These are phyloP conservation scores for Tympanopsis confertula DNA, from an alignment of 2,329 filamentous ascomycete species.

Conservation along the genomic window DNA sequence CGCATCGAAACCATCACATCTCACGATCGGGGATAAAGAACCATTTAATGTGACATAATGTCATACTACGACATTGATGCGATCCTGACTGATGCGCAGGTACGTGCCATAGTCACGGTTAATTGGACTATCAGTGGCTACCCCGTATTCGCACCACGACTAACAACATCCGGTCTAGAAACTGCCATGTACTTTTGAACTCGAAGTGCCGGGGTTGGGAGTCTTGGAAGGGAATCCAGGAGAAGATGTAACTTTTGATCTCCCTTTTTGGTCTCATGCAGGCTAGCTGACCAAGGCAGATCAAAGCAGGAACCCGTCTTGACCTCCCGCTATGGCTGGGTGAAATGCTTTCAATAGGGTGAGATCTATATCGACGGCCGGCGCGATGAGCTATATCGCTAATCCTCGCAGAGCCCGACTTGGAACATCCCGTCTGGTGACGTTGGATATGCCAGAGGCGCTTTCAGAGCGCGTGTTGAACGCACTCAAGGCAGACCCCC, in stretches of 20 bases:
- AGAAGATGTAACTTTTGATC: background rate
- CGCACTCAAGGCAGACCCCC: slow-evolving; percentile 58
- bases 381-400: slow-evolving; percentile 7
- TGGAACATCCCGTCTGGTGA: slow-evolving; percentile 20
- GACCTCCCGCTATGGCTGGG: slow-evolving; percentile 63
- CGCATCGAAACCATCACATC: no score
- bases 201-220: slow-evolving; percentile 55
- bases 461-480: slow-evolving; percentile 56
- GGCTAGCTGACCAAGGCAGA: no score
- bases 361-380: no score
- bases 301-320: slow-evolving; percentile 53
- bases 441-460: slow-evolving; percentile 51
- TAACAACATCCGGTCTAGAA: slow-evolving; percentile 37
- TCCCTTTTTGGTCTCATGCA: no score
- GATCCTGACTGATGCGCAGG: slow-evolving; percentile 49
- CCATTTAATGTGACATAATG: slow-evolving; percentile 12
- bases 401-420: slow-evolving; percentile 14
- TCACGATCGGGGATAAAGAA: no score
- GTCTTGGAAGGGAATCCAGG: slow-evolving; percentile 35
- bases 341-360: slow-evolving; percentile 51
- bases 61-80: slow-evolving; percentile 49
- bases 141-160: slow-evolving; percentile 3
- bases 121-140: background rate
- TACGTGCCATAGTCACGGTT: slow-evolving; percentile 8
- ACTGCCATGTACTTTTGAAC: slow-evolving; percentile 62